phyloP scores from a whole-genome alignment of 129 eudicot species.

The Silybum marianum region DNA sequence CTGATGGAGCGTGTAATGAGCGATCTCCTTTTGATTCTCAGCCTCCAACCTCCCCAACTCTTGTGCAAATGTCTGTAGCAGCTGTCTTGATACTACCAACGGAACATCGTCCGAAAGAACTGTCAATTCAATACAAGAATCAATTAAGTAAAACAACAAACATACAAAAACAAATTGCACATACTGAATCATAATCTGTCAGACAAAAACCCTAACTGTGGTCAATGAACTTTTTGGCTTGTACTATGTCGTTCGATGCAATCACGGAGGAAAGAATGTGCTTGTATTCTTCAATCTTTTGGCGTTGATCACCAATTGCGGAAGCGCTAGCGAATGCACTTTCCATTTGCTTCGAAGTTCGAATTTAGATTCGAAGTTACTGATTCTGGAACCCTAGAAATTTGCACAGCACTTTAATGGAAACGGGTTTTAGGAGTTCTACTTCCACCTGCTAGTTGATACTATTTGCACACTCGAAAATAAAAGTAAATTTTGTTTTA shows the following conservation, averaged over 20 bases:
- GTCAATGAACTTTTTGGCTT: slow-evolving; percentile 76
- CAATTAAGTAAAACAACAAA: neutral
- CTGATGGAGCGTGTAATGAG: slow-evolving; percentile 86
- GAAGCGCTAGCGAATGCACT: slow-evolving; percentile 84
- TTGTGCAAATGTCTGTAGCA: slow-evolving; percentile 87
- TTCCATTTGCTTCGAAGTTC: slow-evolving; percentile 50
- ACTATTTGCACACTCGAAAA: neutral
- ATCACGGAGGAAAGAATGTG: slow-evolving; percentile 78
- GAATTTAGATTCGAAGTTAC: neutral
- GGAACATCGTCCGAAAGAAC: slow-evolving; percentile 95
- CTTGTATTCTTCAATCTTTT: slow-evolving; percentile 88
- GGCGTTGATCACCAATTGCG: slow-evolving; percentile 86
- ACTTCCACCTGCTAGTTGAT: neutral
- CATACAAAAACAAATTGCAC: neutral
- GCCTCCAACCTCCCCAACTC: slow-evolving; percentile 83
- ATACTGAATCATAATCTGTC: neutral
- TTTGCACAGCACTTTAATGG: neutral
- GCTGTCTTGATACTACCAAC: slow-evolving; percentile 87
- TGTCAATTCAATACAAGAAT: slow-evolving; percentile 25
- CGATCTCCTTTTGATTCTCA: slow-evolving; percentile 87
- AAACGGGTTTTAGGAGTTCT: slow-evolving; percentile 11
- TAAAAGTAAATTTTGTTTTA: neutral
- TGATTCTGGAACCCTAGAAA: slow-evolving; percentile 36
- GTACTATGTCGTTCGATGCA: slow-evolving; percentile 65
- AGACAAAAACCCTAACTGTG: slow-evolving; percentile 53